Evolutionary conservation across 2,329 filamentous ascomycete genomes (phyloP), one percentile per base, ranked within the genome.

Genomic region (Claviceps sorghi): DNA sequence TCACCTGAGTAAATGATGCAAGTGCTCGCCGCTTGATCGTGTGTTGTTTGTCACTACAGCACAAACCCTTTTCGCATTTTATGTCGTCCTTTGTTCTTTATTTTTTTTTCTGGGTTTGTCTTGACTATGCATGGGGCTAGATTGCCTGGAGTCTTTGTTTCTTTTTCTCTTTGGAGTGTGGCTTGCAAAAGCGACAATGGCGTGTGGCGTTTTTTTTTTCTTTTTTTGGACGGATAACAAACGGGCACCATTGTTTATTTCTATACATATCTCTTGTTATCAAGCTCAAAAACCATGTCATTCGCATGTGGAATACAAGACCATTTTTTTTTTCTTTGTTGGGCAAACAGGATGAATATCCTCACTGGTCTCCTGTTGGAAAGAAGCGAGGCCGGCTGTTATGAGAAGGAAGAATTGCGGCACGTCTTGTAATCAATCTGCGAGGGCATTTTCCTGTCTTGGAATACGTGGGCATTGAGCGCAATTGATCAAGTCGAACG

Each of bases 171-270:
- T 46, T n/a, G n/a, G 13, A 38, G 22, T 29, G 22, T 22, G 29
- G 47, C 51, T 53, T 53, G 47, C 47, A 32, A 53, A 49, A 49
- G 42, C 51, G 41, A 53, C 48, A 17, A 42, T 40, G 51, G 51
- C 51, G 51, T 53, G 40, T 34, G 1, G 10, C n/a, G n/a, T n/a
- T n/a, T n/a, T n/a, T 9, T 34, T 41, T 17, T 45, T 41, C 22
- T 7, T 26, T 49, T n/a, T 15, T 26, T 48, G 26, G 22, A 32
- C 9, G 30, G 40, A 17, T n/a, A 40, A 36, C 6, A 40, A 38
- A n/a, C 15, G 4, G 36, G 36, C 36, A 38, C 15, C 7, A 2
- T 38, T 38, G 5, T 17, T 38, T 38, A 17, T n/a, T 38, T 4
- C 5, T 15, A 36, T 26, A 5, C 26, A 26, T 26, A 26, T 26